A percentile compares a stretch with the other conserved stretches of the same genome.
These are phyloP conservation scores for Boletus rufocinnamomeus DNA, from an alignment of 768 basidiomycete species.

Conservation along the genomic window DNA sequence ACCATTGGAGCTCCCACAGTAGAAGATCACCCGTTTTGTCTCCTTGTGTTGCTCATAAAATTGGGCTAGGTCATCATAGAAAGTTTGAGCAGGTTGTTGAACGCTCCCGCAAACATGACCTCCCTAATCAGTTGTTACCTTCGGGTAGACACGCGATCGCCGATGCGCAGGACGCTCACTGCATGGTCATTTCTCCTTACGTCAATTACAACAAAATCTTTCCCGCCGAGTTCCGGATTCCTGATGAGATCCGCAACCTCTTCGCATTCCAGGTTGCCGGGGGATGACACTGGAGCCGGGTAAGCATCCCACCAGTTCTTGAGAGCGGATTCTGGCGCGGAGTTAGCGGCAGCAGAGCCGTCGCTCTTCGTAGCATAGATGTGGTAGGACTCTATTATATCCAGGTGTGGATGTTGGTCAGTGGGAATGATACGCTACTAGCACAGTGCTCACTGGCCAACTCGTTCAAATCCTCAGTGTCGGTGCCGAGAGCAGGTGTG, in stretches of 20 bases:
- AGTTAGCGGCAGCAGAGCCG: background rate
- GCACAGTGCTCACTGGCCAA: constrained; percentile 42
- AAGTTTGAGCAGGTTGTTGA: constrained; percentile 51
- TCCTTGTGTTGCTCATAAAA: constrained; percentile 45
- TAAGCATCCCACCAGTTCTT: constrained; percentile 57
- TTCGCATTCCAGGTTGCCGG: constrained; percentile 33
- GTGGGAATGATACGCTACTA: background rate
- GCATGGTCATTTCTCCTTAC: constrained; percentile 49
- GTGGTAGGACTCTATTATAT: constrained; percentile 45
- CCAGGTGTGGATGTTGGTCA: background rate
- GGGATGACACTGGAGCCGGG: constrained; percentile 39
- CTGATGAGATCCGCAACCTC: constrained; percentile 40
- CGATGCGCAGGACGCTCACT: constrained; percentile 32
- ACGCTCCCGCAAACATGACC: constrained; percentile 55
- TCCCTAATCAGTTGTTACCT: constrained; percentile 38
- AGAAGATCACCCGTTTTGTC: constrained; percentile 50
- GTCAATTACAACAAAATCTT: constrained; percentile 48
- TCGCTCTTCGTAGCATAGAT: constrained; percentile 46
- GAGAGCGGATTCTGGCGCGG: constrained; percentile 28
- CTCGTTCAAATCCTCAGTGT: constrained; percentile 42
- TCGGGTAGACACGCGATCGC: background rate
- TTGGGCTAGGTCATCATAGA: constrained; percentile 44
- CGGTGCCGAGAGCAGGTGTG: background rate
- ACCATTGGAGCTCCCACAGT: constrained; percentile 53
- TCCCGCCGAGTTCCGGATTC: constrained; percentile 9